phyloP scores from a whole-genome alignment of 805 yeast genomes.

The Nakazawaea anatomiae region DNA sequence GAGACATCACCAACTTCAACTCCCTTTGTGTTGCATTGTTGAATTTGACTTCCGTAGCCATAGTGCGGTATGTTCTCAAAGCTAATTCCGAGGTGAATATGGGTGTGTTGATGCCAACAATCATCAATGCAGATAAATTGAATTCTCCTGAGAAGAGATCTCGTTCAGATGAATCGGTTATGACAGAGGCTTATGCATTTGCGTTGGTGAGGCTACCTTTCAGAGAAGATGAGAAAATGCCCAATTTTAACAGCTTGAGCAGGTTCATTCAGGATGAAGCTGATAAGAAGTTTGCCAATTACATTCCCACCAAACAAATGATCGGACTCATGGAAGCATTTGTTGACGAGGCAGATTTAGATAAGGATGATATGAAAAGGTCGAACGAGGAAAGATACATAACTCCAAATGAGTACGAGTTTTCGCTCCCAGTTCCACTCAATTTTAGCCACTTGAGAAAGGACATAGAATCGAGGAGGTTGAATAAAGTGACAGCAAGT shows the following conservation, averaged over 20 bases:
- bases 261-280: constrained; percentile 25
- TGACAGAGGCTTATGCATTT: constrained; percentile 33
- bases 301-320: constrained; percentile 31
- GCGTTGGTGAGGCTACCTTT: constrained; percentile 57
- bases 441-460: not conserved
- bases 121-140: constrained; percentile 19
- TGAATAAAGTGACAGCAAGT: constrained; percentile 3
- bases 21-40: constrained; percentile 49
- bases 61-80: constrained; percentile 60
- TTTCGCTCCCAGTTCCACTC: constrained; percentile 6
- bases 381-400: constrained; percentile 1
- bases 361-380: not conserved
- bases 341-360: constrained; percentile 38
- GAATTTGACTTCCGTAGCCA: constrained; percentile 39
- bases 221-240: constrained; percentile 66
- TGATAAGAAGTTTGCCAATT: constrained; percentile 17
- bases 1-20: constrained; percentile 36
- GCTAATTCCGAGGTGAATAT: constrained; percentile 38
- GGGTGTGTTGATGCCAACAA: constrained; percentile 50
- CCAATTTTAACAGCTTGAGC: constrained; percentile 40
- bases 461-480: not conserved
- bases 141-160: constrained; percentile 8
- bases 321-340: constrained; percentile 35
- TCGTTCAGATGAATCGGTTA: constrained; percentile 12
- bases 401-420: constrained; percentile 6